phyloP scores from a whole-genome alignment of 2,329 filamentous ascomycete species.

The Fusarium humuli region DNA sequence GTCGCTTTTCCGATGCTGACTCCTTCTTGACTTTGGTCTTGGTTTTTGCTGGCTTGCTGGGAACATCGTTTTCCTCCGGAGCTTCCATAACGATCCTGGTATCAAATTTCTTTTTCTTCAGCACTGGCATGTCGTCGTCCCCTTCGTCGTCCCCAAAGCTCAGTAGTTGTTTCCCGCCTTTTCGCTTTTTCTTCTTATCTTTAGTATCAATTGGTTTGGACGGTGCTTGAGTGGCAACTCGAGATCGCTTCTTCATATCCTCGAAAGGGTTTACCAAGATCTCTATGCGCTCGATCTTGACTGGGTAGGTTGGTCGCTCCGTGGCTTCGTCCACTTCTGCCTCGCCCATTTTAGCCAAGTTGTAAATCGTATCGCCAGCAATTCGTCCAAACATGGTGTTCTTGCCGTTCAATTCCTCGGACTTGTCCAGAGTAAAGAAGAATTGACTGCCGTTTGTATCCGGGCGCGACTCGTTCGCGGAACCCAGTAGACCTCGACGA shows the following conservation, averaged over 20 bases:
- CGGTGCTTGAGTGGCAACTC: slow-evolving; percentile 62
- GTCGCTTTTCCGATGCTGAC: slow-evolving; percentile 38
- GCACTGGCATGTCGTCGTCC: slow-evolving; percentile 63
- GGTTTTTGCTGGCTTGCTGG: slow-evolving; percentile 46
- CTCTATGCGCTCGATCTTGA: slow-evolving; percentile 79
- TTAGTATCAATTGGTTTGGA: slow-evolving; percentile 57
- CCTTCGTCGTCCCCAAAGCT: slow-evolving; percentile 82
- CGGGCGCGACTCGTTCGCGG: slow-evolving; percentile 86
- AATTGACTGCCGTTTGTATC: slow-evolving; percentile 95
- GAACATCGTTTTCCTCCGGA: slow-evolving; percentile 50
- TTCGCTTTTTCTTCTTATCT: slow-evolving; percentile 76
- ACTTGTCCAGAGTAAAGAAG: slow-evolving; percentile 90
- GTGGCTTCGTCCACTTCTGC: slow-evolving; percentile 81
- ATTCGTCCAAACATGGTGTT: slow-evolving; percentile 95
- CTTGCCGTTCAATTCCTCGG: slow-evolving; percentile 86
- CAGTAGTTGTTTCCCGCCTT: slow-evolving; percentile 79
- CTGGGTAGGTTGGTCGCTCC: slow-evolving; percentile 87
- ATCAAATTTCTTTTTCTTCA: slow-evolving; percentile 84
- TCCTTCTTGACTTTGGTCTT: slow-evolving; percentile 50
- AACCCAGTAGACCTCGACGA: slow-evolving; percentile 87
- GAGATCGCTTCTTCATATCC: slow-evolving; percentile 78
- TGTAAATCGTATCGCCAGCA: slow-evolving; percentile 95
- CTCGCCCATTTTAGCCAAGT: slow-evolving; percentile 92
- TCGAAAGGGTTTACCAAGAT: slow-evolving; percentile 85
- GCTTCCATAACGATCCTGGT: slow-evolving; percentile 75